Evolutionary conservation across 371 early-diverging fungal species (phyloP).

Genomic region (Circinella minor): DNA sequence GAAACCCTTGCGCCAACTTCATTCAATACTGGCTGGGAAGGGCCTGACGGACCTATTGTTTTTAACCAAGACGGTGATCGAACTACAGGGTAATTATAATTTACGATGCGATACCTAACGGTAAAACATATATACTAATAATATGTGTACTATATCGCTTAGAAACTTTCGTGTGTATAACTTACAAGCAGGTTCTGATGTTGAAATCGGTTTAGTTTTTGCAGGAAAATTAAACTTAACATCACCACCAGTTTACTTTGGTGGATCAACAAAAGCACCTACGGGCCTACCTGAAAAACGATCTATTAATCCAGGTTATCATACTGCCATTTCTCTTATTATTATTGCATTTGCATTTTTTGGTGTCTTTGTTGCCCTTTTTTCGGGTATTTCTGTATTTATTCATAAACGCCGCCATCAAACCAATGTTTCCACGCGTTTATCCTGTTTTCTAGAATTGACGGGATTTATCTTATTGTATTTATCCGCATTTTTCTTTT

Average conservation of each 20-base stretch:
- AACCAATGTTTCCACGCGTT: slow-evolving; percentile 55
- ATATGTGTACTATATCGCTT: neutral
- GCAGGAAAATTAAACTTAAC: slow-evolving; percentile 51
- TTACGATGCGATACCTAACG: no score
- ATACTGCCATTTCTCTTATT: slow-evolving; percentile 46
- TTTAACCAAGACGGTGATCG: slow-evolving; percentile 61
- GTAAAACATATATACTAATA: no score
- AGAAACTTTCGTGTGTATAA: slow-evolving; percentile 60
- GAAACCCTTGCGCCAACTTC: slow-evolving; percentile 31
- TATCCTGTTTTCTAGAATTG: slow-evolving; percentile 57
- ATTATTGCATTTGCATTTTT: slow-evolving; percentile 46
- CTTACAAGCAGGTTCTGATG: slow-evolving; percentile 45
- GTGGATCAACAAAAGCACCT: slow-evolving; percentile 35
- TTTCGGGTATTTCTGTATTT: slow-evolving; percentile 39
- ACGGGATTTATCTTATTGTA: slow-evolving; percentile 48
- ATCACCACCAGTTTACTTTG: slow-evolving; percentile 54
- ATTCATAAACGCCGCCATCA: slow-evolving; percentile 43
- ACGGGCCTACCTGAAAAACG: slow-evolving; percentile 34
- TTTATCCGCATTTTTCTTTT: slow-evolving; percentile 41
- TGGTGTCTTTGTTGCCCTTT: slow-evolving; percentile 37
- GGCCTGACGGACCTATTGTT: slow-evolving; percentile 61
- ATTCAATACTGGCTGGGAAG: slow-evolving; percentile 54
- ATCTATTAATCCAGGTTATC: slow-evolving; percentile 44
- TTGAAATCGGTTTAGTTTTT: slow-evolving; percentile 51
- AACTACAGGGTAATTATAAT: slow-evolving; percentile 34